phyloP scores from a whole-genome alignment of 2,329 filamentous ascomycete genomes.

The Cryphonectria japonica region DNA sequence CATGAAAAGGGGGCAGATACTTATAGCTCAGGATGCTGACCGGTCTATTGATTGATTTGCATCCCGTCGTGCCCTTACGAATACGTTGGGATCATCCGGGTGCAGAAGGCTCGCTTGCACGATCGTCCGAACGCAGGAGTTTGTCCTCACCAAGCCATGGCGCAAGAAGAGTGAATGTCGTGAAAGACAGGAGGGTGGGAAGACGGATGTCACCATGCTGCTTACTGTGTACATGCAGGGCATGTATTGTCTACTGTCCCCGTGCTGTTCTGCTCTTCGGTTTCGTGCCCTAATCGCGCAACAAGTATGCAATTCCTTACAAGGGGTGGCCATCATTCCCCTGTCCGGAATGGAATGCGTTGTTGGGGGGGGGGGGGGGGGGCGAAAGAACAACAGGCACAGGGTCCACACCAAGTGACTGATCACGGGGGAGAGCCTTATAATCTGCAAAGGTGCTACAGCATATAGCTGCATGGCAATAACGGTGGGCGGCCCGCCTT shows the following conservation, averaged over 20 bases:
- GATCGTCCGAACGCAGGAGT: background rate
- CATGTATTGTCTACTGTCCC: no score
- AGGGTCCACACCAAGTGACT: background rate
- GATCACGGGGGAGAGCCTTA: background rate
- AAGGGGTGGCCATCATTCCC: background rate
- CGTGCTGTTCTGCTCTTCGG: background rate
- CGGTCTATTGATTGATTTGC: background rate
- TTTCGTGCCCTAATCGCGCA: background rate
- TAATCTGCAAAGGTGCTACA: background rate
- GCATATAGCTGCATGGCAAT: background rate
- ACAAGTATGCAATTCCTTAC: background rate
- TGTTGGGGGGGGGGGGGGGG: no score
- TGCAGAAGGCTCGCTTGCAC: no score
- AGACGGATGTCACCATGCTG: background rate
- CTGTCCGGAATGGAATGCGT: background rate
- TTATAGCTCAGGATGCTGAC: background rate
- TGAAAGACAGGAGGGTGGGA: background rate
- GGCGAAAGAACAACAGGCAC: background rate
- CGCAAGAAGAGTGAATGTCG: no score
- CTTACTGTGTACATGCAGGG: background rate
- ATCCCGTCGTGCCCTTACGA: no score
- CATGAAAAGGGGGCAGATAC: background rate
- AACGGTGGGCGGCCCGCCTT: background rate
- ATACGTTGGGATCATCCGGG: background rate
- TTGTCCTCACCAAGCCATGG: background rate